phyloP scores from a whole-genome alignment of 805 yeast species.

The Nakazawaea pomicola region DNA sequence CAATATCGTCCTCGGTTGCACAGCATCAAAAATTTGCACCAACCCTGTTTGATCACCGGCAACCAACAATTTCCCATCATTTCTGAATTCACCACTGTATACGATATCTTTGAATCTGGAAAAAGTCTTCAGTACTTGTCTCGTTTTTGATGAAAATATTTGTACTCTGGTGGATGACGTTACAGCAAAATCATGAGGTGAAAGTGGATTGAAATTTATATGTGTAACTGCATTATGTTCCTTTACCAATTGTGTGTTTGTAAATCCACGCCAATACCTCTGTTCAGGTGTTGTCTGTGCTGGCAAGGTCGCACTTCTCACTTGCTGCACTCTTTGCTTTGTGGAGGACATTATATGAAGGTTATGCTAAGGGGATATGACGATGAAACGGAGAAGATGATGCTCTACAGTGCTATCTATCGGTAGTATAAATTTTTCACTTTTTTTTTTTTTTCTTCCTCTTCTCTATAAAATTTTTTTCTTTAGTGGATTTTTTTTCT shows the following conservation, averaged over 20 bases:
- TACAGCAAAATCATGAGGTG: conserved; percentile 90
- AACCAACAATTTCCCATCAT: conserved; percentile 84
- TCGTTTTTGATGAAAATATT: conserved; percentile 87
- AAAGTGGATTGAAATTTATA: conserved; percentile 77
- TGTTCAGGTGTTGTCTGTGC: conserved; percentile 88
- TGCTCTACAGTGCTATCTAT: no score
- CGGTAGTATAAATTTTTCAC: conserved; percentile 1
- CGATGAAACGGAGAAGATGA: no score
- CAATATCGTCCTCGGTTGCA: conserved; percentile 70
- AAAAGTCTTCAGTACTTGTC: conserved; percentile 85
- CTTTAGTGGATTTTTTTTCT: no score
- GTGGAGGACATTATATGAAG: conserved; percentile 64
- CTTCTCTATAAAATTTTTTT: no score
- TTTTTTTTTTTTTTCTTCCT: not conserved
- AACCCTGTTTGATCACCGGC: conserved; percentile 96
- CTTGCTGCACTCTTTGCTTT: conserved; percentile 58
- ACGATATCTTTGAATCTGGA: conserved; percentile 88
- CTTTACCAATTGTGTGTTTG: conserved; percentile 81
- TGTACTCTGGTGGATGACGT: conserved; percentile 90
- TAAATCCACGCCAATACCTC: conserved; percentile 86
- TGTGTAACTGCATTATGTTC: conserved; percentile 91
- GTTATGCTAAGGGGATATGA: not conserved
- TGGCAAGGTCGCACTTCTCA: conserved; percentile 72
- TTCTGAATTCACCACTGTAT: conserved; percentile 84
- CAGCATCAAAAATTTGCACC: conserved; percentile 85